Evolutionary conservation across 2,329 filamentous ascomycete species (phyloP), one percentile per base, ranked within the genome.

Genomic region (Fusarium goolgardi): DNA sequence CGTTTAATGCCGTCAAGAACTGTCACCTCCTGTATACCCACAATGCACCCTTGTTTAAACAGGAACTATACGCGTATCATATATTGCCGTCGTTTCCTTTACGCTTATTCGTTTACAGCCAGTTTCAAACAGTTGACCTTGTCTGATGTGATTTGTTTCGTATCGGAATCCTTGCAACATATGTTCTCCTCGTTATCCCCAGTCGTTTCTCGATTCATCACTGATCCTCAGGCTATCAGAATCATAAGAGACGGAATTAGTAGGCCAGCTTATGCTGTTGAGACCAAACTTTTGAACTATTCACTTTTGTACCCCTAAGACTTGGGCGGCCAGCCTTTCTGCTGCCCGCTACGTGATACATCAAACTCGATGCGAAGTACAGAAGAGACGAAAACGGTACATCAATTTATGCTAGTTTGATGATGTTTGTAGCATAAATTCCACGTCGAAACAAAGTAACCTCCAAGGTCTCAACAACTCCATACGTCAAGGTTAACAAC

Each of bases 51-150:
- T 27, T 35, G 31, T 32, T 23, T 23, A 11, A 37, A 32, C 35
- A 3, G 27, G 7, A n/a, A 61, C 31, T 58, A 15, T 52, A 61
- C 52, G 61, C 61, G 52, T 52, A 64, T 64, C 61, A 63, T 10
- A 27, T 63, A 55, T 55, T 31, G 15, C 16, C 34, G 39, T 35
- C 59, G 25, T 46, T 45, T 32, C 37, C 52, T 59, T n/a, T 37
- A 20, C 34, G 41, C 29, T 29, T 37, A 46, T 37, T 64, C 59
- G 61, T 60, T 41, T 35, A 46, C 29, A 50, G 12, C 40, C 41
- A 32, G 39, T 31, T 63, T 45, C 29, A n/a, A 41, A 23, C 12
- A 13, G 52, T 59, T 37, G 31, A 34, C 25, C 15, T 41, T 47
- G 45, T 29, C 52, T 58, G 27, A 31, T 6, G 29, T 43, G 53